Conservation (phyloP, 2,329 filamentous ascomycete genomes). For the Hypoxylon sp. region DNA sequence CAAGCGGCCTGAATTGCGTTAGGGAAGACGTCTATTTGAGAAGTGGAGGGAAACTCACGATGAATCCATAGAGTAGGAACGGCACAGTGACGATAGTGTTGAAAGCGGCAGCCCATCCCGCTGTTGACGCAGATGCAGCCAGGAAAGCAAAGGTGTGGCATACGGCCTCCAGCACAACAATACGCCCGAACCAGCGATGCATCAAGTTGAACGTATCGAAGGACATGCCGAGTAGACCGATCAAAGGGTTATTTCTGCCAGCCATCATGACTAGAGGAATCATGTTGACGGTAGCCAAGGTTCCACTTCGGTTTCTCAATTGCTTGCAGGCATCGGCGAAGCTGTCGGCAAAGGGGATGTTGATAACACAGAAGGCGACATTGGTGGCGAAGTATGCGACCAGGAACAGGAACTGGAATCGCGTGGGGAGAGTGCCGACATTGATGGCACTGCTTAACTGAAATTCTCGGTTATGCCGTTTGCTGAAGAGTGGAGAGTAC, state of each 20-base stretch:
- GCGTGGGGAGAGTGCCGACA: slow-evolving; percentile 82
- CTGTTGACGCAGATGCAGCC: slow-evolving; percentile 54
- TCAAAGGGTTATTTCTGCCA: slow-evolving; percentile 82
- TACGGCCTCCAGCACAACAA: slow-evolving; percentile 76
- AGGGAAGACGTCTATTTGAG: slow-evolving; percentile 9
- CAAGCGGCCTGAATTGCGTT: slow-evolving; percentile 61
- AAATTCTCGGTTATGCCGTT: slow-evolving; percentile 81
- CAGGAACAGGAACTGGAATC: slow-evolving; percentile 79
- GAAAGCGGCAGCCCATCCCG: slow-evolving; percentile 63
- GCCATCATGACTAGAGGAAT: slow-evolving; percentile 79
- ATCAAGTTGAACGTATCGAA: slow-evolving; percentile 87
- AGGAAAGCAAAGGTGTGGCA: slow-evolving; percentile 73
- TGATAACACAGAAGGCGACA: slow-evolving; percentile 78
- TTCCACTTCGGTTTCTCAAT: slow-evolving; percentile 75
- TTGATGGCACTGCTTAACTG: slow-evolving; percentile 75
- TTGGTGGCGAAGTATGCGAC: slow-evolving; percentile 77
- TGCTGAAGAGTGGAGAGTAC: slow-evolving; percentile 77
- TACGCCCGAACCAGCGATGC: slow-evolving; percentile 83
- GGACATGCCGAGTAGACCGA: slow-evolving; percentile 76
- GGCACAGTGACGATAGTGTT: slow-evolving; percentile 51
- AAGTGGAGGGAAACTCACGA: slow-evolving; percentile 61
- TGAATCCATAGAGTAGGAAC: slow-evolving; percentile 71
- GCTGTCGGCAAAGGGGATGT: slow-evolving; percentile 68
- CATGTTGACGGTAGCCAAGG: slow-evolving; percentile 81
- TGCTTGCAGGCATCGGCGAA: slow-evolving; percentile 60